A percentile compares a stretch with the other conserved stretches of the same genome.
Evolutionary conservation across 176 grass and related monocot genomes (phyloP).

Genomic region (Cocos nucifera): DNA sequence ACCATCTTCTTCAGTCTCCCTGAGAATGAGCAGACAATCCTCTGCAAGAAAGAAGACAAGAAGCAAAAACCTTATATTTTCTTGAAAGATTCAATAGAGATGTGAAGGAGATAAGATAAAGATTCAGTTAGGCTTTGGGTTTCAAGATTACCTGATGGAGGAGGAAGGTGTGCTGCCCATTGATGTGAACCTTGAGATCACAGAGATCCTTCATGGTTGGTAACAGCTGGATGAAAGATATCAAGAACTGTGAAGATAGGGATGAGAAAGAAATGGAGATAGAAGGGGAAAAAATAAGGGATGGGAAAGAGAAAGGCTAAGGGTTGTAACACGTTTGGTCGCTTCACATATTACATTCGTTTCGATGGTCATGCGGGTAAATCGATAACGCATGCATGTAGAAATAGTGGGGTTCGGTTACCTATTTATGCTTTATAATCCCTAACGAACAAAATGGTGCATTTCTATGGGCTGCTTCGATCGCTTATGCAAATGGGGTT

Average conservation of each 20-base stretch:
- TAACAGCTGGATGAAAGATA: background rate
- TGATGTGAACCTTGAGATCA: slow-evolving; percentile 86
- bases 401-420: slow-evolving; percentile 7
- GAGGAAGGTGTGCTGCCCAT: slow-evolving; percentile 70
- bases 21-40: slow-evolving; percentile 62
- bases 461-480: too few species aligned
- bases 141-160: slow-evolving; percentile 57
- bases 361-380: too few species aligned
- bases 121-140: too few species aligned
- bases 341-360: too few species aligned
- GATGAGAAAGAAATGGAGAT: background rate
- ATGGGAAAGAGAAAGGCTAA: background rate
- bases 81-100: background rate
- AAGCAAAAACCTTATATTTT: background rate
- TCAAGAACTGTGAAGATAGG: background rate
- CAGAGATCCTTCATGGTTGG: slow-evolving; percentile 67
- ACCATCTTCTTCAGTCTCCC: slow-evolving; percentile 51
- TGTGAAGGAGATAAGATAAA: too few species aligned
- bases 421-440: slow-evolving; percentile 17
- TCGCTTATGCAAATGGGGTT: too few species aligned
- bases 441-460: slow-evolving; percentile 8
- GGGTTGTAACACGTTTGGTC: too few species aligned
- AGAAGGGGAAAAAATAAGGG: background rate
- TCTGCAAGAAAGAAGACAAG: slow-evolving; percentile 32
- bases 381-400: too few species aligned